Percentiles rank a stretch among this genome's conserved stretches.
phyloP scores from a whole-genome alignment of 176 grass and related monocot genomes.

The Paspalum notatum region DNA sequence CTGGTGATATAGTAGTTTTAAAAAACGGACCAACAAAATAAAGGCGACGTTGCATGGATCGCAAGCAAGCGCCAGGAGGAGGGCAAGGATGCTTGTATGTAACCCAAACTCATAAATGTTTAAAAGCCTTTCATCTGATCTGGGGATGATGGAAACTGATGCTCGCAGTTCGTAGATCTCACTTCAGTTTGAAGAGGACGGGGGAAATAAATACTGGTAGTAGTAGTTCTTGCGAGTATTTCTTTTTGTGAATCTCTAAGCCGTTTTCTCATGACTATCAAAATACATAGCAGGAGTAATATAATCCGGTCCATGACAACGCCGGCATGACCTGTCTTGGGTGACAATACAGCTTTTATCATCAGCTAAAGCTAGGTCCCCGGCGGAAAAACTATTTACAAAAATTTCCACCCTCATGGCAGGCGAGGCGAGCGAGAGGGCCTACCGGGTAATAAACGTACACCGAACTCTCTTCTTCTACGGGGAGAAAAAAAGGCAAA shows the following conservation, averaged over 20 bases:
- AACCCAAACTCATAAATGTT: no score
- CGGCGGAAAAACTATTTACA: constrained; percentile 73
- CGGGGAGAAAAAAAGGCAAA: neutral
- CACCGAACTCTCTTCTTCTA: constrained; percentile 14
- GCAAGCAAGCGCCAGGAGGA: constrained; percentile 22
- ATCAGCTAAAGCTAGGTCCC: constrained; percentile 22
- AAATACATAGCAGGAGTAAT: constrained; percentile 27
- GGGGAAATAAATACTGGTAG: neutral
- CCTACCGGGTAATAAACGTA: neutral
- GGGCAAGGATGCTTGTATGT: neutral
- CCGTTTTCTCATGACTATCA: constrained; percentile 21
- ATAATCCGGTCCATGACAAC: constrained; percentile 49
- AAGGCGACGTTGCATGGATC: constrained; percentile 38
- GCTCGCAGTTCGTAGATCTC: neutral
- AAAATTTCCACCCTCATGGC: constrained; percentile 6
- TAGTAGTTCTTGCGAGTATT: neutral
- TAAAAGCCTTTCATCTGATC: no score
- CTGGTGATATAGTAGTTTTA: neutral
- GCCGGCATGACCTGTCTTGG: constrained; percentile 45
- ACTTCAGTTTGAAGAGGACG: neutral
- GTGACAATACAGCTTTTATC: constrained; percentile 33
- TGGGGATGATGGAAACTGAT: neutral
- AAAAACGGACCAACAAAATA: constrained; percentile 37
- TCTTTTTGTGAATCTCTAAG: neutral
- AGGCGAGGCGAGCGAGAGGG: neutral